Evolutionary conservation across 1,284 basidiomycete genomes (phyloP).

Genomic region (Papiliotrema laurentii): DNA sequence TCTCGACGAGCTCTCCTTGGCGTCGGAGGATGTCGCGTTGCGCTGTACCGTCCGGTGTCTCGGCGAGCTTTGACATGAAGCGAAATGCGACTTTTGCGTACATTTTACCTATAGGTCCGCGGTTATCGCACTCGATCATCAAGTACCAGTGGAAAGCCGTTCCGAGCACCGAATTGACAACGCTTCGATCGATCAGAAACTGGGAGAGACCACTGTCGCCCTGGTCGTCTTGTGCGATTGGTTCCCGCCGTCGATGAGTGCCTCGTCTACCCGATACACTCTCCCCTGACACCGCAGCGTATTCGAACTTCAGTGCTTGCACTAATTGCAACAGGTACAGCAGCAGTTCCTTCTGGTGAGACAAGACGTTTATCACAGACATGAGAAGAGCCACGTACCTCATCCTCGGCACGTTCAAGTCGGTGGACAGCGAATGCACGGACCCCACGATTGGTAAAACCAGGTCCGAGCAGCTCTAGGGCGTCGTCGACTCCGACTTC

Average conservation of each 20-base stretch:
- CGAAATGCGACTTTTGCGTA: conserved; percentile 83
- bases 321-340: conserved; percentile 94
- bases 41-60: conserved; percentile 69
- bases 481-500: conserved; percentile 97
- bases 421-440: conserved; percentile 91
- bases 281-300: background rate
- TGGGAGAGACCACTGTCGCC: conserved; percentile 83
- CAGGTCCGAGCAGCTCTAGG: conserved; percentile 86
- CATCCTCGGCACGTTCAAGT: conserved; percentile 86
- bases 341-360: conserved; percentile 76
- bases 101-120: conserved; percentile 78
- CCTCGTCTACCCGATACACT: conserved; percentile 52
- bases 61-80: conserved; percentile 78
- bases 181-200: conserved; percentile 82
- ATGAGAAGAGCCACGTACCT: conserved; percentile 53
- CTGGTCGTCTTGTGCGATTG: conserved; percentile 52
- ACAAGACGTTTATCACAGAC: background rate
- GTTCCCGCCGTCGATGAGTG: conserved; percentile 54
- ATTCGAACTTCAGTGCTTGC: conserved; percentile 92
- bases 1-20: conserved; percentile 80
- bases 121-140: conserved; percentile 78
- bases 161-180: conserved; percentile 75
- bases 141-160: conserved; percentile 97
- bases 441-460: conserved; percentile 85
- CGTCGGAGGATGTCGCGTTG: conserved; percentile 74